Conservation (phyloP, 192 early-diverging fungal genomes). For the Gonapodya prolifera region DNA sequence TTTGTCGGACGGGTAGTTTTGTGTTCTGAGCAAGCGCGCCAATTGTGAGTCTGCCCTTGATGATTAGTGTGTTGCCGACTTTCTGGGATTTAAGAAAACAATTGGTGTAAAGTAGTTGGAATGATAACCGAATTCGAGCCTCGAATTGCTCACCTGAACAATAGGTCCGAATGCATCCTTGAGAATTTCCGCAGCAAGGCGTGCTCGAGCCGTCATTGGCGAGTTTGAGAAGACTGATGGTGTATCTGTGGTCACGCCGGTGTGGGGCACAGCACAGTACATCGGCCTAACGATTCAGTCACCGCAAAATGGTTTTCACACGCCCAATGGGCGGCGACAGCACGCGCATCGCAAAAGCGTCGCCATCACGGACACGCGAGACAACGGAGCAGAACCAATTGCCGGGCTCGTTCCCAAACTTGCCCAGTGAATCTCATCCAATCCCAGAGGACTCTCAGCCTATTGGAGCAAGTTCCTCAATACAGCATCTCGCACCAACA, state of each 20-base stretch:
- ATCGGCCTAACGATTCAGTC: background rate
- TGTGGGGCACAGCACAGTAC: too few relatives aligned
- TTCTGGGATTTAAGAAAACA: background rate
- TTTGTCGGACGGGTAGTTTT: background rate
- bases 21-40: background rate
- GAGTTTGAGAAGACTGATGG: too few relatives aligned
- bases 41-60: background rate
- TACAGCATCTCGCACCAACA: background rate
- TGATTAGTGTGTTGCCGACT: background rate
- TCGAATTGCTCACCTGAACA: too few relatives aligned
- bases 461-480: background rate
- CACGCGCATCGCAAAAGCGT: background rate
- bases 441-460: background rate
- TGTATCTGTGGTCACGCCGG: too few relatives aligned
- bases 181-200: background rate
- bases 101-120: background rate
- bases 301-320: background rate
- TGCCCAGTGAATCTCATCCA: background rate
- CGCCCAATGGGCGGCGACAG: background rate
- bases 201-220: background rate
- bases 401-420: background rate
- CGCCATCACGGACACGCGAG: background rate
- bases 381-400: background rate
- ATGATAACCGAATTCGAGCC: too few relatives aligned
- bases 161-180: background rate